Base-by-base conservation (phyloP, 2,329 filamentous ascomycete species). In the Drechmeria coniospora region DNA sequence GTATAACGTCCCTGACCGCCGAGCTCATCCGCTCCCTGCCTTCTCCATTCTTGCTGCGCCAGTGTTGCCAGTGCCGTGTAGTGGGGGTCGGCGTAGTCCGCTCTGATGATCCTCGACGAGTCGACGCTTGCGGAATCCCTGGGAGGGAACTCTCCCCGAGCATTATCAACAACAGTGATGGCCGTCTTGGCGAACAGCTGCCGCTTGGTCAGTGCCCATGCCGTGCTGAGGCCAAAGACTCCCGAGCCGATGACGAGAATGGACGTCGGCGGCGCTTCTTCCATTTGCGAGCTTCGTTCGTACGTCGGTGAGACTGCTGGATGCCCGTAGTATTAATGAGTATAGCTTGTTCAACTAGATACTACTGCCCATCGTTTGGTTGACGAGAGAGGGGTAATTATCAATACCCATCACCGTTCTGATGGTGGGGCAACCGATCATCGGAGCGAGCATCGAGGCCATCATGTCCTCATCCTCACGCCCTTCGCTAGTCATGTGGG, bases 51-150 rank as follows among this genome's bases (percentile, higher is more conserved):
- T 12, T 61, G 51, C 43, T 81, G 79, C 2, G 84, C 83, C 20
- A 70, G 59, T 12, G 69, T 63, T 13, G 77, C 83, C 25, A 95
- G 70, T 11, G 62, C 57, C 5, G 82, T 69, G 53, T 95, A 95
- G 14, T 74, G 68, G 0, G 69, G 57, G 45, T 87, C 74, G 5
- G 80, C 75, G 46, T 95, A 95, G 61, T 95, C 87, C 27, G 69
- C 56, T 31, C 74, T 63, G 37, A 78, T 61, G 40, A 77, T 74
- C 38, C 73, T 66, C 10, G 70, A 75, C 4, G 61, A 62, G 52
- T 78, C 73, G 43, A 75, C 63, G 37, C 65, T 72, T 27, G 70
- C 63, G 32, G 63, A 61, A 41, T 78, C 70, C 23, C 59, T 53
- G 6, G 68, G 59, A 2, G 72, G 72, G 43, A 76, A 74, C 21